These are phyloP conservation scores for Diaporthe vexans DNA, from an alignment of 2,329 filamentous ascomycete genomes.

Conservation along the genomic window DNA sequence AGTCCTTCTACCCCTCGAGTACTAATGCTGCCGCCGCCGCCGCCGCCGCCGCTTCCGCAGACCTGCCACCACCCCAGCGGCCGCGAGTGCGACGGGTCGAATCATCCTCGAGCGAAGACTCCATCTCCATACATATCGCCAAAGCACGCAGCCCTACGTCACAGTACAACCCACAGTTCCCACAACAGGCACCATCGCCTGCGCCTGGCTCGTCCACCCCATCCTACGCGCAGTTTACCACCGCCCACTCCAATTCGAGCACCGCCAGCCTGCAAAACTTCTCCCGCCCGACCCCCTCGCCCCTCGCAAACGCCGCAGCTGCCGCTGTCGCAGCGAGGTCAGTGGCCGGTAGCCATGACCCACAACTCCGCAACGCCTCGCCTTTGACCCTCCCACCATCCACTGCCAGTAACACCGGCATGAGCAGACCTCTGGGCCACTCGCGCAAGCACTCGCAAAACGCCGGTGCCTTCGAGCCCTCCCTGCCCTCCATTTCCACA, in stretches of 20 bases:
- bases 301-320: slow-evolving; percentile 49
- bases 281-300: slow-evolving; percentile 64
- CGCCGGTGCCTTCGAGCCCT: slow-evolving; percentile 83
- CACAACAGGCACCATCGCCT: slow-evolving; percentile 47
- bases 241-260: slow-evolving; percentile 62
- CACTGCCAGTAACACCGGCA: slow-evolving; percentile 50
- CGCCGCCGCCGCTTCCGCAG: slow-evolving; percentile 50
- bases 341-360: slow-evolving; percentile 43
- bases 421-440: slow-evolving; percentile 56
- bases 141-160: slow-evolving; percentile 58
- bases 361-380: slow-evolving; percentile 54
- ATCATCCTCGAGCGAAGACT: slow-evolving; percentile 61
- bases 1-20: slow-evolving; percentile 45
- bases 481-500: slow-evolving; percentile 72
- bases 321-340: slow-evolving; percentile 45
- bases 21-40: slow-evolving; percentile 47
- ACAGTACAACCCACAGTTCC: slow-evolving; percentile 40
- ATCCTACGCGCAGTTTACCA: slow-evolving; percentile 62
- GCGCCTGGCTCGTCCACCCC: slow-evolving; percentile 53
- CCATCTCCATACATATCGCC: slow-evolving; percentile 48
- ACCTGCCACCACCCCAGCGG: slow-evolving; percentile 46
- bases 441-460: slow-evolving; percentile 78
- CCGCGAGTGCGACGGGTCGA: slow-evolving; percentile 60
- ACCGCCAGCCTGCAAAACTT: slow-evolving; percentile 68
- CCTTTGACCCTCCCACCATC: slow-evolving; percentile 58